These are phyloP conservation scores for Saturnispora saitoi DNA, from an alignment of 805 yeast species.

Conservation along the genomic window DNA sequence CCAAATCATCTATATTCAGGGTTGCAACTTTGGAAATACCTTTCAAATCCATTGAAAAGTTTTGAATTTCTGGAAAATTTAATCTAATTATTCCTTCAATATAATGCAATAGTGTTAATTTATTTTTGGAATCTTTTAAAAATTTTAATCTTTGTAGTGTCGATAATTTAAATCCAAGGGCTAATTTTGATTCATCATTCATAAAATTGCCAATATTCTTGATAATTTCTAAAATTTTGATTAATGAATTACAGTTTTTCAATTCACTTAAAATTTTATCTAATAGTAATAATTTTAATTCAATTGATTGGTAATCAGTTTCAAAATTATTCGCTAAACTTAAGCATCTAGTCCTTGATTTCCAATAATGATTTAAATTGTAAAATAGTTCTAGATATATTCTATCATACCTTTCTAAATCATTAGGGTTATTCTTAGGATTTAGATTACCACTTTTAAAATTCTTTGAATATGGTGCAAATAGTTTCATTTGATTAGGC, in stretches of 20 bases:
- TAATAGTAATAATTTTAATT: constrained; percentile 43
- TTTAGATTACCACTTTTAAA: constrained; percentile 28
- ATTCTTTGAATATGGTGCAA: constrained; percentile 57
- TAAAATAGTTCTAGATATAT: constrained; percentile 59
- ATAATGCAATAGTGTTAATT: constrained; percentile 65
- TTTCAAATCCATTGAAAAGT: constrained; percentile 51
- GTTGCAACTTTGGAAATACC: constrained; percentile 48
- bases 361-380: constrained; percentile 65
- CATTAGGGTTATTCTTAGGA: constrained; percentile 48
- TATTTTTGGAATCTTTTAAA: constrained; percentile 62
- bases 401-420: constrained; percentile 61
- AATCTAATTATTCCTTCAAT: constrained; percentile 60
- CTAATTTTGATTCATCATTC: constrained; percentile 64
- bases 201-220: constrained; percentile 70
- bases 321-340: constrained; percentile 47
- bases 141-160: constrained; percentile 63
- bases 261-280: constrained; percentile 53
- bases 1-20: constrained; percentile 53
- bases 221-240: constrained; percentile 54
- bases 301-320: constrained; percentile 57
- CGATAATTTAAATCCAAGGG: constrained; percentile 60
- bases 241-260: constrained; percentile 43
- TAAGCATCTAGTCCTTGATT: constrained; percentile 58
- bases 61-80: constrained; percentile 56
- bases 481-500: constrained; percentile 43